Evolutionary conservation across 2,329 filamentous ascomycete genomes (phyloP).

Genomic region (Fusarium napiforme): DNA sequence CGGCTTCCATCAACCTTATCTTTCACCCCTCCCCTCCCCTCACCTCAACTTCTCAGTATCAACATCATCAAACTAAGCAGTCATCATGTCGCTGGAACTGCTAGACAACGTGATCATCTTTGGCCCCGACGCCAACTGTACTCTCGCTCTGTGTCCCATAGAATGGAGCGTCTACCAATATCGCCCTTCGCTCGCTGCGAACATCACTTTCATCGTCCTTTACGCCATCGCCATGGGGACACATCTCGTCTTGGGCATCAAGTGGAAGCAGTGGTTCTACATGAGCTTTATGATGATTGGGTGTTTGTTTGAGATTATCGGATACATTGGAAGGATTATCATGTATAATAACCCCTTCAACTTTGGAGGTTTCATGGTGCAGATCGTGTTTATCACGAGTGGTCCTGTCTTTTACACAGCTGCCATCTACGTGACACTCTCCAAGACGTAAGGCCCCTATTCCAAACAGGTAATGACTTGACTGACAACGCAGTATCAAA

Average conservation of each 20-base stretch:
- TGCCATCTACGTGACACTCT: slow-evolving; percentile 72
- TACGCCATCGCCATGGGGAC: slow-evolving; percentile 59
- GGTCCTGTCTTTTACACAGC: slow-evolving; percentile 61
- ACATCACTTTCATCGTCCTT: slow-evolving; percentile 55
- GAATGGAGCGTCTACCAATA: slow-evolving; percentile 60
- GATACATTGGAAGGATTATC: slow-evolving; percentile 69
- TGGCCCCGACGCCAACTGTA: slow-evolving; percentile 62
- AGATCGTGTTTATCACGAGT: slow-evolving; percentile 63
- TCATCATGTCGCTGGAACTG: slow-evolving; percentile 31
- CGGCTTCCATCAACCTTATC: background rate
- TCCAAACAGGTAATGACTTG: fast-evolving
- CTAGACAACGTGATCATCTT: slow-evolving; percentile 48
- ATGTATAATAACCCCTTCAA: slow-evolving; percentile 67
- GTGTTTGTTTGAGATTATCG: slow-evolving; percentile 67
- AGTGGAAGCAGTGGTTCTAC: slow-evolving; percentile 57
- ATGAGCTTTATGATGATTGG: slow-evolving; percentile 63
- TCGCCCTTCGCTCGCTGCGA: slow-evolving; percentile 57
- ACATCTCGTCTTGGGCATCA: slow-evolving; percentile 55
- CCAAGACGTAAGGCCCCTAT: slow-evolving; percentile 47
- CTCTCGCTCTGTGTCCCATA: slow-evolving; percentile 58
- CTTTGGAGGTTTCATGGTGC: slow-evolving; percentile 69
- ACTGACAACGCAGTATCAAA: slow-evolving; percentile 49
- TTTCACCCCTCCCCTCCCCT: background rate
- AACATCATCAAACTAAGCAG: background rate
- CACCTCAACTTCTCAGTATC: background rate